phyloP scores from a whole-genome alignment of 2,329 filamentous ascomycete species.

The Verticillium nonalfalfae region DNA sequence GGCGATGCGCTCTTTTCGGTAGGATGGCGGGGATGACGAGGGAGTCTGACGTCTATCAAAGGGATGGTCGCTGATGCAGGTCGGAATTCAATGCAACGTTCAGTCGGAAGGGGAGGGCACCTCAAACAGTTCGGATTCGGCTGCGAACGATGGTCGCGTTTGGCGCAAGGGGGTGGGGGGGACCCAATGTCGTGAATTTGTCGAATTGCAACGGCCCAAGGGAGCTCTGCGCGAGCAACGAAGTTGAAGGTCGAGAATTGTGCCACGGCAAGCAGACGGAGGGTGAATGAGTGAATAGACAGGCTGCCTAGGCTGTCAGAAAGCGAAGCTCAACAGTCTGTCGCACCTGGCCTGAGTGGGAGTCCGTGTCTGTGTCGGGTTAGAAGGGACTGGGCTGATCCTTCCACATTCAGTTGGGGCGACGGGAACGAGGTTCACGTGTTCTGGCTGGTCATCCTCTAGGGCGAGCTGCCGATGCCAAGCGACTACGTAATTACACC shows the following conservation, averaged over 20 bases:
- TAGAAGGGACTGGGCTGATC: neutral
- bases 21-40: neutral
- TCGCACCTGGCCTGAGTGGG: neutral
- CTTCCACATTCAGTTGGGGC: neutral
- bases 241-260: neutral
- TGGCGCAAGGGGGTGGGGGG: neutral
- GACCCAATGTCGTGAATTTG: neutral
- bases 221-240: neutral
- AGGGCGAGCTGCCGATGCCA: conserved; percentile 6
- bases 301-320: neutral
- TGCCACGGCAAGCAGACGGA: neutral
- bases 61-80: neutral
- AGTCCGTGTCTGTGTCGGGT: neutral
- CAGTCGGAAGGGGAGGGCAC: neutral
- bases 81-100: neutral
- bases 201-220: neutral
- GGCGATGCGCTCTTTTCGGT: neutral
- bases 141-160: neutral
- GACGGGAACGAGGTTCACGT: neutral
- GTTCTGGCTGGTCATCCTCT: neutral
- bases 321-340: neutral
- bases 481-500: conserved; percentile 7
- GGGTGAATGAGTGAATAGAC: neutral
- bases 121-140: neutral
- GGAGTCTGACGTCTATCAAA: neutral